Conservation (phyloP, 2,329 filamentous ascomycete genomes). For the Colletotrichum trifolii region DNA sequence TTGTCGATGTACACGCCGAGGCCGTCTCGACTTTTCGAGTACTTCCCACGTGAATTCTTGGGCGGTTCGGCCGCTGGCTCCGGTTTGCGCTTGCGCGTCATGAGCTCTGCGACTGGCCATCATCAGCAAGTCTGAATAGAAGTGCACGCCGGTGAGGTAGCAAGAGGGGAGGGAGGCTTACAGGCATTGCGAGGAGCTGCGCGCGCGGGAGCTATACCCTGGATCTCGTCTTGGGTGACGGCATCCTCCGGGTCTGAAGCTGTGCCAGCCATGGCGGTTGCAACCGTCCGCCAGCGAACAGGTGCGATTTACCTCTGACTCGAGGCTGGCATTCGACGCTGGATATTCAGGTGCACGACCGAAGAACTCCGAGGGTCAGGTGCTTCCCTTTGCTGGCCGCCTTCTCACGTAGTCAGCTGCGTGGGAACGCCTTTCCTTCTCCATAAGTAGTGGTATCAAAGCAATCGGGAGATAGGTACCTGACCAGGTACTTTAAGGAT, state of each 20-base stretch:
- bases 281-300: too few relatives aligned
- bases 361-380: too few relatives aligned
- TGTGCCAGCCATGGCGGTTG: constrained; percentile 39
- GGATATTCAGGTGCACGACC: too few relatives aligned
- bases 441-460: too few relatives aligned
- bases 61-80: constrained; percentile 25
- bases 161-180: constrained; percentile 37
- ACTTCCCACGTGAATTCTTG: constrained; percentile 40
- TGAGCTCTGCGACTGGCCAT: constrained; percentile 49
- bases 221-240: constrained; percentile 55
- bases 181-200: constrained; percentile 54
- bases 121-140: background rate
- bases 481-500: too few relatives aligned
- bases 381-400: too few relatives aligned
- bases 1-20: constrained; percentile 74
- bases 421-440: too few relatives aligned
- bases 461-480: too few relatives aligned
- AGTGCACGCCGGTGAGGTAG: background rate
- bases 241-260: constrained; percentile 51
- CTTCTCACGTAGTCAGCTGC: too few relatives aligned
- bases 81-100: constrained; percentile 51
- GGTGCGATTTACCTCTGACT: too few relatives aligned
- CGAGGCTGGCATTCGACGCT: too few relatives aligned
- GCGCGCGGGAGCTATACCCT: constrained; percentile 44
- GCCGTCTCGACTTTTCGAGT: constrained; percentile 66